Evolutionary conservation across 768 basidiomycete species (phyloP), one percentile per base, ranked within the genome.

Genomic region (Sutorius australiensis): DNA sequence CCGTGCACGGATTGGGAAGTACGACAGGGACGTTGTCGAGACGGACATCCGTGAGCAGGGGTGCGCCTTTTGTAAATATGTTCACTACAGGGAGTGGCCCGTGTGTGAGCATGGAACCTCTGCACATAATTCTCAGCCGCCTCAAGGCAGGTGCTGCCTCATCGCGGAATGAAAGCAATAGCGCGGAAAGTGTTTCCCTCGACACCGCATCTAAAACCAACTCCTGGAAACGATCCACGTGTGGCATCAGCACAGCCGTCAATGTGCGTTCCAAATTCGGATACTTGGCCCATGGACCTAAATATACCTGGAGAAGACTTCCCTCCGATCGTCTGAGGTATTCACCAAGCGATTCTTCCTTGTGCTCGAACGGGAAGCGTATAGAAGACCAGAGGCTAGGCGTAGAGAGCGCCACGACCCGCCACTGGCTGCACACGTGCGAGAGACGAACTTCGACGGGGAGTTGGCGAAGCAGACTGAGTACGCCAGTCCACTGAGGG

Each of bases 351-450:
- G 64, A 63, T n/a, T 61, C 61, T 33, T 67, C 64, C 40, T 61
- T 63, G 47, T 58, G 67, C 21, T 64, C 65, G 49, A 67, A 64
- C 11, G 66, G 63, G 53, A 68, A 63, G 49, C 61, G 67, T 51
- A 72, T 65, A 14, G 60, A 61, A 16, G 70, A 69, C 73, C 70
- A 73, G 49, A 74, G 63, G 13, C 50, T 66, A 1, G 73, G 69
- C 6, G 61, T 59, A 19, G 66, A 54, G 36, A 74, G 66, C 14
- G 73, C 66, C 13, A 73, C 65, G 6, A 55, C 53, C 31, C 72
- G 67, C 73, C 73, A 73, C 37, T 64, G 66, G 34, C 55, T 61
- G 32, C 64, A 65, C 19, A 73, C 67, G 41, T 69, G 67, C 32
- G 73, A 70, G 27, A 74, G 50, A 30, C 67, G 68, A 32, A 69